A percentile compares a stretch with the other conserved stretches of the same genome.
These are phyloP conservation scores for Inonotus hispidus DNA, from an alignment of 1,284 basidiomycete species.

Conservation along the genomic window DNA sequence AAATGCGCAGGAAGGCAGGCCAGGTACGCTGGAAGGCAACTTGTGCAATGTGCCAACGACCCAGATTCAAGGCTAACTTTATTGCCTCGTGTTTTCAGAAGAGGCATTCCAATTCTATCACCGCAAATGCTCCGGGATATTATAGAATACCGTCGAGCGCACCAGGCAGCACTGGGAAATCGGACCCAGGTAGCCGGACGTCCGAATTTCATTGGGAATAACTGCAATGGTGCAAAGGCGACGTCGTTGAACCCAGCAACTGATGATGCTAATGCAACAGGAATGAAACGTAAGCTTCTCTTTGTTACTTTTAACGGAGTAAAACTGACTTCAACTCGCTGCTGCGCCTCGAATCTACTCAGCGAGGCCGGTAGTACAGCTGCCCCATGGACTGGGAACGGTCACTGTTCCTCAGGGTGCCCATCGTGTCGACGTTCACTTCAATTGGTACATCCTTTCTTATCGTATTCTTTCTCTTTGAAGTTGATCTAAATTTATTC, in stretches of 20 bases:
- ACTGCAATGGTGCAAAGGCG: not conserved
- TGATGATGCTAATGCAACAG: too few species aligned
- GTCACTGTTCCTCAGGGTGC: not conserved
- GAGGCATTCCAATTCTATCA: not conserved
- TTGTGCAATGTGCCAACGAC: not conserved
- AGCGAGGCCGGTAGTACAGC: not conserved
- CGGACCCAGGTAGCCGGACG: not conserved
- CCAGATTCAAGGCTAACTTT: not conserved
- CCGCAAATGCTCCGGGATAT: not conserved
- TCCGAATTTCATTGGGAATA: not conserved
- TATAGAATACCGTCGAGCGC: not conserved
- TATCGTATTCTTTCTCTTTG: not conserved
- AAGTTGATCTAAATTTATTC: not conserved
- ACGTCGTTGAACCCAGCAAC: too few species aligned
- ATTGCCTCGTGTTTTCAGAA: not conserved
- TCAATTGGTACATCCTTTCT: not conserved
- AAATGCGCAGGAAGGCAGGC: not conserved
- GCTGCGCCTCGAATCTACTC: not conserved
- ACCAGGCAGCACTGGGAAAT: not conserved
- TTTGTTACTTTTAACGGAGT: not conserved
- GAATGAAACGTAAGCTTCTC: not conserved
- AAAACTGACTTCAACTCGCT: not conserved
- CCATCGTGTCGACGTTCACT: conserved; percentile 2
- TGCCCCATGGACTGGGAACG: conserved; percentile 1
- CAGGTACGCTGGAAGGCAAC: not conserved